These are phyloP conservation scores for Phaeosphaeriaceae sp. DNA, from an alignment of 2,329 filamentous ascomycete species.

Conservation along the genomic window DNA sequence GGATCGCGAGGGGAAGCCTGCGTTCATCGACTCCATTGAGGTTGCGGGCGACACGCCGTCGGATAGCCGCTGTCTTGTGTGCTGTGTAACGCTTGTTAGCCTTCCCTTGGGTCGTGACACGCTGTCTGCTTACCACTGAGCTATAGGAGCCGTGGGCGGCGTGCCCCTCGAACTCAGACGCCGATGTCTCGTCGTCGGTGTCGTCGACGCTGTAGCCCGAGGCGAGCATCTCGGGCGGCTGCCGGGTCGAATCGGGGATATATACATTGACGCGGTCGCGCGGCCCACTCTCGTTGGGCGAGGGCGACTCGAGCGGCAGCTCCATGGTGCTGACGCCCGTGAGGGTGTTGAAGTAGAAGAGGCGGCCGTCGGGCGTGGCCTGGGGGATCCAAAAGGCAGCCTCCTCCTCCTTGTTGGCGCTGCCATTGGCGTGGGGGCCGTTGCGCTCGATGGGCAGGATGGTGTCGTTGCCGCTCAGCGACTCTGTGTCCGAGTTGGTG, in stretches of 20 bases:
- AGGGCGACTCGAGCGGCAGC: constrained; percentile 89
- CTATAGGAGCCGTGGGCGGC: constrained; percentile 73
- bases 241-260: constrained; percentile 87
- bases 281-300: constrained; percentile 81
- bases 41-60: constrained; percentile 83
- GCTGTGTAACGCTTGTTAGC: constrained; percentile 30
- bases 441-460: constrained; percentile 72
- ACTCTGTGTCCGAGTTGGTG: constrained; percentile 56
- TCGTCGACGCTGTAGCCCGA: constrained; percentile 83
- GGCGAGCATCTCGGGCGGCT: constrained; percentile 90
- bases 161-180: constrained; percentile 79
- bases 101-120: constrained; percentile 6
- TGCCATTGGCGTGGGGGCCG: constrained; percentile 57
- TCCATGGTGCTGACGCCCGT: constrained; percentile 96
- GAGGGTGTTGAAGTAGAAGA: constrained; percentile 99
- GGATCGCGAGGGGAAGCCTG: constrained; percentile 66
- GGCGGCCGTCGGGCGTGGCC: constrained; percentile 86
- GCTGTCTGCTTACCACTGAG: constrained; percentile 66
- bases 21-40: constrained; percentile 90
- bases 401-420: constrained; percentile 74
- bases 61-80: constrained; percentile 63
- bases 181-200: constrained; percentile 88
- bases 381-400: constrained; percentile 99
- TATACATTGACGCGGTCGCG: constrained; percentile 86
- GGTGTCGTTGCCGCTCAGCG: constrained; percentile 47